These are phyloP conservation scores for Aschersonia sp. DNA, from an alignment of 2,329 filamentous ascomycete species.

Conservation along the genomic window DNA sequence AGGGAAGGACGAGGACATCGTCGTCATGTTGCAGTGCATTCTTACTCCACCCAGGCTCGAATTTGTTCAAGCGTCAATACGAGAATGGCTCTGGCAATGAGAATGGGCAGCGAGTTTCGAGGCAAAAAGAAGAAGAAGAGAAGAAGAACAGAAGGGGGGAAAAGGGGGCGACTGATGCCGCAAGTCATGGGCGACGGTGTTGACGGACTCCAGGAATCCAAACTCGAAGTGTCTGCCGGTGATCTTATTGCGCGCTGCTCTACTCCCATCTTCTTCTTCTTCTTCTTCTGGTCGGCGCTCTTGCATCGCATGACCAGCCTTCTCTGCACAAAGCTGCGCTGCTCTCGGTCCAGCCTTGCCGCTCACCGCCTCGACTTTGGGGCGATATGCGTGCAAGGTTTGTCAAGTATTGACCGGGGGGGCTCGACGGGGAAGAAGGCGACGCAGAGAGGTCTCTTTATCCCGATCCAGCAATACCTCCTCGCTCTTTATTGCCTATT, in stretches of 20 bases:
- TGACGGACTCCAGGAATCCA: no score
- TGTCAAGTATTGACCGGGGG: neutral
- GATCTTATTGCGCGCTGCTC: no score
- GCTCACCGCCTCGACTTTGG: neutral
- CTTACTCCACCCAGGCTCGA: no score
- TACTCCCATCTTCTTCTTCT: no score
- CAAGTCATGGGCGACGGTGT: no score
- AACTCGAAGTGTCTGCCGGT: no score
- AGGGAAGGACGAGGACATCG: neutral
- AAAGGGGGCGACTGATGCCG: neutral
- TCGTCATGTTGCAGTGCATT: no score
- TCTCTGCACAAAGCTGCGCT: neutral
- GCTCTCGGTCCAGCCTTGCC: neutral
- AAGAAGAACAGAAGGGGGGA: neutral
- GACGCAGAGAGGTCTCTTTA: neutral
- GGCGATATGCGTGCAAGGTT: neutral
- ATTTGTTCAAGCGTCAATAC: no score
- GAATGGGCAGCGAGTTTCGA: neutral
- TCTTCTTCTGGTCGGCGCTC: no score
- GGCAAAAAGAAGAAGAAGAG: neutral
- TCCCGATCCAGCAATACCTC: neutral
- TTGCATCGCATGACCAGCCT: neutral
- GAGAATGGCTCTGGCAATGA: no score
- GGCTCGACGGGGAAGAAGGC: neutral
- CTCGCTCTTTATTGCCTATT: no score